Evolutionary conservation across 768 basidiomycete species (phyloP), one percentile per base, ranked within the genome.

Genomic region (Clavaria fumosa): DNA sequence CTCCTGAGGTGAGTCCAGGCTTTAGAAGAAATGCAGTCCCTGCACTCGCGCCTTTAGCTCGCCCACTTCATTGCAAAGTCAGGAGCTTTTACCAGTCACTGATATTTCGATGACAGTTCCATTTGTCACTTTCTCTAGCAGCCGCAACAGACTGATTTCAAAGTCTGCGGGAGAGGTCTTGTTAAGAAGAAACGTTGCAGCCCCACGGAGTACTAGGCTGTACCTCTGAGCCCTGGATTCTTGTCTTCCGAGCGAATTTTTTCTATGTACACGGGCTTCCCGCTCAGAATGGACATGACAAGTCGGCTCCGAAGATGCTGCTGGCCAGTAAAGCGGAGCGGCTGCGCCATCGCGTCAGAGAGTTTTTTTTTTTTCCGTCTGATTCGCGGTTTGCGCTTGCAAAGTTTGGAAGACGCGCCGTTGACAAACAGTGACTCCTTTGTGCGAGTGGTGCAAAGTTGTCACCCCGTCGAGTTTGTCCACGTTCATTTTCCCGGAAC

Each of bases 81-180:
- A 35, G 2, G 26, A 5, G 7, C 7, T 46, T 71, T 38, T 45
- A 81, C 90, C 93, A 15, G 95, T 97, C 5, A 91, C 79, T 2
- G 89, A 93, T 36, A 99, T 97, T 55, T 97, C 95, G 43, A 97
- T 82, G 20, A 85, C 60, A 4, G 85, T 85, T 2, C 93, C 95
- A 66, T 97, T 96, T 3, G 89, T 91, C 3, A 84, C 63, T 48
- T 85, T 88, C 53, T 96, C 91, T 23, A 96, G 50, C 11, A 97
- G 59, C 32, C 93, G 67, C 30, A 99, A 57, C 18, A 96, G 66
- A 50, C 83, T 90, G 34, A 93, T 75, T 63, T 99, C 95, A 56
- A 78, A 93, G 56, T 97, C 91, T 86, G 48, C 7, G 20, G 31
- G 23, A 26, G 21, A 28, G 33, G 15, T 12, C 23, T 18, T 41